Evolutionary conservation across 1,139 yeast genomes (phyloP).

Genomic region (Blastobotrys apis): DNA sequence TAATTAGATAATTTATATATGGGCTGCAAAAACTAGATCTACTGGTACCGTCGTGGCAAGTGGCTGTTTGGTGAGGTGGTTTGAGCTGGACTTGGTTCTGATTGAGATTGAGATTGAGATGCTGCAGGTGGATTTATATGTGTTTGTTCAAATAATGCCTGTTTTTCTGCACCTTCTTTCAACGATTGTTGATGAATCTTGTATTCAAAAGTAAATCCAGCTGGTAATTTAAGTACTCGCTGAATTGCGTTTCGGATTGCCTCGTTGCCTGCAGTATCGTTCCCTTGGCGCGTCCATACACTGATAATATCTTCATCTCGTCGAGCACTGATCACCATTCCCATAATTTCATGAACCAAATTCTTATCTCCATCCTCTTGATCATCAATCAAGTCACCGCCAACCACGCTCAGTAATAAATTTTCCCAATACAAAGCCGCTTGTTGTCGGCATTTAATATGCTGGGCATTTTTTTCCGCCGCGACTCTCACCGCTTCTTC

Average conservation of each 20-base stretch:
- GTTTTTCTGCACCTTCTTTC: slow-evolving; percentile 24
- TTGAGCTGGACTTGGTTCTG: too few relatives aligned
- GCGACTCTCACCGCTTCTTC: slow-evolving; percentile 15
- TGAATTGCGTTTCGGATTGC: slow-evolving; percentile 23
- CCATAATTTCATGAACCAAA: slow-evolving; percentile 32
- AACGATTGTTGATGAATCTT: slow-evolving; percentile 33
- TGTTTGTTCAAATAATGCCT: slow-evolving; percentile 17
- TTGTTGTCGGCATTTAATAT: slow-evolving; percentile 25
- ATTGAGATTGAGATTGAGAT: too few relatives aligned
- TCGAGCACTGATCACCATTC: slow-evolving; percentile 37
- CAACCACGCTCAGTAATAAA: slow-evolving; percentile 33
- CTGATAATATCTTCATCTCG: slow-evolving; percentile 37
- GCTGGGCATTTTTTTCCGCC: slow-evolving; percentile 15
- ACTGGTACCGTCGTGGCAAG: neutral
- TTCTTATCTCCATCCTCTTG: slow-evolving; percentile 18
- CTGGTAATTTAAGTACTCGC: slow-evolving; percentile 27
- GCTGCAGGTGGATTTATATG: too few relatives aligned
- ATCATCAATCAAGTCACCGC: slow-evolving; percentile 28
- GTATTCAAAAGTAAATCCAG: slow-evolving; percentile 27
- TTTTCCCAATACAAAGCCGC: slow-evolving; percentile 36
- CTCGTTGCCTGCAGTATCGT: slow-evolving; percentile 20
- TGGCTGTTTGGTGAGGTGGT: neutral
- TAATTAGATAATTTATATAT: too few relatives aligned
- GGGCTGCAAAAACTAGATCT: too few relatives aligned
- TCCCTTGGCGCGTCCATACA: slow-evolving; percentile 33